Conservation (phyloP, 2,329 filamentous ascomycete species). For the Aspergillus niger region DNA sequence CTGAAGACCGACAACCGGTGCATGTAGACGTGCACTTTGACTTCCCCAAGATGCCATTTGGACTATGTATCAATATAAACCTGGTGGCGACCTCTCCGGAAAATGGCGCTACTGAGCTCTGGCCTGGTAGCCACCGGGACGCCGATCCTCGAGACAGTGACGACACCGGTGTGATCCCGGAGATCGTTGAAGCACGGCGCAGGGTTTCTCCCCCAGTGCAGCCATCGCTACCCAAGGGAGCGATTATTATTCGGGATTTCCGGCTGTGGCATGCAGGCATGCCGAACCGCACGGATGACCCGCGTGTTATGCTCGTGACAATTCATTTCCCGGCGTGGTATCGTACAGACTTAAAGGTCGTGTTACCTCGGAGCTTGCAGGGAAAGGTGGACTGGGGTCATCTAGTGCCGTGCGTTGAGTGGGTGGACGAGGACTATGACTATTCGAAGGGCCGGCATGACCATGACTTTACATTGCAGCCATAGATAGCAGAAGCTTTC, state of each 20-base stretch:
- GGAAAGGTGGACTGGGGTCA: constrained; percentile 38
- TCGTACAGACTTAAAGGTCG: constrained; percentile 34
- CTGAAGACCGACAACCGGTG: constrained; percentile 41
- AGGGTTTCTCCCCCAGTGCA: constrained; percentile 41
- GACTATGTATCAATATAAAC: constrained; percentile 51
- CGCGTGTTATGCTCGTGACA: constrained; percentile 50
- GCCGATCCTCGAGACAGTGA: constrained; percentile 32
- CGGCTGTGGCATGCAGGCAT: constrained; percentile 55
- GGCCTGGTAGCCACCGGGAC: constrained; percentile 52
- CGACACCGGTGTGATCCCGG: constrained; percentile 32
- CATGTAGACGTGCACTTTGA: constrained; percentile 50
- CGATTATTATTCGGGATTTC: constrained; percentile 50
- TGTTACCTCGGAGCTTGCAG: constrained; percentile 33
- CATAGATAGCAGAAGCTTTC: neutral
- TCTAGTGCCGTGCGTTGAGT: constrained; percentile 39
- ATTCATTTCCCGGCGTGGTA: constrained; percentile 45
- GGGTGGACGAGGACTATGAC: constrained; percentile 35
- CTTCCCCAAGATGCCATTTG: constrained; percentile 54
- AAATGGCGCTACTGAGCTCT: constrained; percentile 55
- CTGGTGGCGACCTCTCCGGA: constrained; percentile 48
- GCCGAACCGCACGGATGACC: constrained; percentile 47
- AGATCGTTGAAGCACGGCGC: constrained; percentile 35
- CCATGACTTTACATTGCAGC: constrained; percentile 35
- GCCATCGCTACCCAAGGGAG: constrained; percentile 46
- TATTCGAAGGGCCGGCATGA: constrained; percentile 24